Base-by-base conservation (phyloP, 2,329 filamentous ascomycete species). In the Celoporthe dispersa region DNA sequence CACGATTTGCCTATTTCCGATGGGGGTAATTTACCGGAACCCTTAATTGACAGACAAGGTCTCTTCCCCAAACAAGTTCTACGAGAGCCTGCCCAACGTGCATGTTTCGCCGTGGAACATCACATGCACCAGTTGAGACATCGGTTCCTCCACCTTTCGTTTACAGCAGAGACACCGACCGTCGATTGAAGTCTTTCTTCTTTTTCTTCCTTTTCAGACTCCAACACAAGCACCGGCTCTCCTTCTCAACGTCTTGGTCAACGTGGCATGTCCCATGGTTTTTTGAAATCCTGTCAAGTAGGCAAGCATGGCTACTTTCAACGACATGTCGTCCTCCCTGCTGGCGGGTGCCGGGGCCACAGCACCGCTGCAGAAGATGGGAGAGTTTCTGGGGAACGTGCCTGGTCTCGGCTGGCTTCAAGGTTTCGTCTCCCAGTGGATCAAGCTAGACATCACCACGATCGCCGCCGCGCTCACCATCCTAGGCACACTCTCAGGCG, bases 391-490 rank as follows among this genome's bases (percentile, higher is more conserved):
- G 3, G 74, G 75, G 51, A 60, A 72, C 55, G 74, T 76, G n/a
- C 75, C 78, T 2, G 77, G 76, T 55, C 79, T 79, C 51, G 71
- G 72, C 6, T 70, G 76, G 31, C 66, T 80, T 33, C 76, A 78
- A 41, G 70, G 60, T 25, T 80, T 81, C 73, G 76, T 81, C 57
- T 75, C 77, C 3, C 73, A 70, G 61, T 81, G 79, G 78, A 69
- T 81, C 9, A 73, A 76, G 51, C 66, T 81, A 44, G 80, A 80
- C 69, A 74, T 81, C 57, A 77, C 77, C 4, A 76, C 77, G 0
- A 66, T 80, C 6, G 74, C 79, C 35, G 75, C 79, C 4, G 70
- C 75, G 3, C 73, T 81, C 39, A 78, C 79, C n/a, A 72, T 81
- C 44, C 74, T 79, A 64, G 79, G 79, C 25, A 77, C 78, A 3